A percentile compares a stretch with the other conserved stretches of the same genome.
Conservation (phyloP, 495 filamentous ascomycete genomes). For the Talaromyces wortmannii region DNA sequence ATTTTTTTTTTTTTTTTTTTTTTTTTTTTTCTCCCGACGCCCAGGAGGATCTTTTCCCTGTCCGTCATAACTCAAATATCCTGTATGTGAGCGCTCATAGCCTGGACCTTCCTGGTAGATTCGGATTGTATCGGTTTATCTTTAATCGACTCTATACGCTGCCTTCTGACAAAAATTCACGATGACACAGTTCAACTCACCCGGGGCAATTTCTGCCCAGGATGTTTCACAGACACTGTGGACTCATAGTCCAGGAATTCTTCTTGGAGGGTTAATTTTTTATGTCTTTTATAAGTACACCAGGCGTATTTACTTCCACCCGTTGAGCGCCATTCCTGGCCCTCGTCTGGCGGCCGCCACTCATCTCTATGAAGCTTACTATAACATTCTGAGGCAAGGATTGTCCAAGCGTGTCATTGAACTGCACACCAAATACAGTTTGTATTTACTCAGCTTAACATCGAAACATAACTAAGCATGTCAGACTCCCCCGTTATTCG, state of each 20-base stretch:
- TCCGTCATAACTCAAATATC: not conserved
- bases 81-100: not conserved
- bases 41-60: not conserved
- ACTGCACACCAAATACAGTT: constrained; percentile 6
- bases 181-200: not conserved
- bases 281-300: not conserved
- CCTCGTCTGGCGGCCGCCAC: constrained; percentile 37
- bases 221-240: not conserved
- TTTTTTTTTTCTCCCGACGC: not conserved
- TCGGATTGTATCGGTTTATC: not conserved
- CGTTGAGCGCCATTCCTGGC: constrained; percentile 39
- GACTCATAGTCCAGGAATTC: not conserved
- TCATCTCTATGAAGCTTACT: constrained; percentile 29
- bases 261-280: not conserved
- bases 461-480: not conserved
- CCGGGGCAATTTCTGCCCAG: not conserved
- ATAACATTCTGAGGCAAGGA: constrained; percentile 5
- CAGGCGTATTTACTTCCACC: constrained; percentile 39
- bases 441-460: not conserved
- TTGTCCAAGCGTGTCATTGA: constrained; percentile 2
- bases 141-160: not conserved
- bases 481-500: not conserved
- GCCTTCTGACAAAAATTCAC: not conserved
- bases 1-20: not conserved
- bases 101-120: no score